These are phyloP conservation scores for Sporobolomyces roseus DNA, from an alignment of 768 basidiomycete species.

Conservation along the genomic window DNA sequence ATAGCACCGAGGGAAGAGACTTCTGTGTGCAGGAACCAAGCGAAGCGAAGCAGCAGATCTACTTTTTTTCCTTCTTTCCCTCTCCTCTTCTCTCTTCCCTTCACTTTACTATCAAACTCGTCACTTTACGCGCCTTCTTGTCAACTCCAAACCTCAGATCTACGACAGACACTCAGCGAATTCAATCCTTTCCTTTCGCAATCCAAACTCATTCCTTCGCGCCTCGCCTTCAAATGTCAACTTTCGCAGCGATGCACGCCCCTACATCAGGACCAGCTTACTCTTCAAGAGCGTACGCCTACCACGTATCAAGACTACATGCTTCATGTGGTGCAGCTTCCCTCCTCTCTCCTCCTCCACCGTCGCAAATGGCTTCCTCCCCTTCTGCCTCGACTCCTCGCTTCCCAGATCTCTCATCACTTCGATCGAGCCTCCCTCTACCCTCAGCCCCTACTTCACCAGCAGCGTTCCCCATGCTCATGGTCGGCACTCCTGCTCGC, in stretches of 20 bases:
- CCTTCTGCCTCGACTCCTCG: conserved; percentile 3
- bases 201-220: neutral
- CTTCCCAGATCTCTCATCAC: conserved; percentile 12
- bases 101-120: too few relatives aligned
- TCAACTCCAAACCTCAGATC: neutral
- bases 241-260: neutral
- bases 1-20: neutral
- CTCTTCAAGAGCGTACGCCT: conserved; percentile 4
- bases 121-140: too few relatives aligned
- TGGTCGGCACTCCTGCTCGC: conserved; percentile 6
- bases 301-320: conserved; percentile 8
- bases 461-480: conserved; percentile 11
- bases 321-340: conserved; percentile 10
- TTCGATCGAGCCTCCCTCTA: conserved; percentile 6
- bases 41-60: neutral
- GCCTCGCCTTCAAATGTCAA: neutral
- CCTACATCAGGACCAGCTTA: conserved; percentile 7
- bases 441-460: conserved; percentile 4
- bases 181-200: neutral
- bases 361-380: neutral
- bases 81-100: neutral
- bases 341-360: neutral
- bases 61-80: neutral
- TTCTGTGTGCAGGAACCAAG: too few relatives aligned
- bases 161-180: neutral